phyloP scores from a whole-genome alignment of 2,329 filamentous ascomycete genomes.

The Gaeumannomyces sp. region DNA sequence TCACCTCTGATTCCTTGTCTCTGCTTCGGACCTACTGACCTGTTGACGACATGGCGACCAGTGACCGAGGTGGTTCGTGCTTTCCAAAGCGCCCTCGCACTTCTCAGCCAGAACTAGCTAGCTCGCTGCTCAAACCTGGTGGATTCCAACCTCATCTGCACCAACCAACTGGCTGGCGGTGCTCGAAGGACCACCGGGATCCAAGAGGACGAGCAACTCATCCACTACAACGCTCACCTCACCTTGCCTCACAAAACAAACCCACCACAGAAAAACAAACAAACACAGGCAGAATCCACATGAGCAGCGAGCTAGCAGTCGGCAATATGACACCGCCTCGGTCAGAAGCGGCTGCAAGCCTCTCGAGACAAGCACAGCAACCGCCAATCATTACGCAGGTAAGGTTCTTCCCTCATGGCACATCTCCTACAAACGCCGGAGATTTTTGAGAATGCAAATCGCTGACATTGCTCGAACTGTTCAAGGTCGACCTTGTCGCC shows the following conservation, averaged over 20 bases:
- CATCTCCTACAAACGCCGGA: not conserved
- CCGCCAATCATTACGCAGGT: constrained; percentile 33
- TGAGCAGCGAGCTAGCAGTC: not conserved
- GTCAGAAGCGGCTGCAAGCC: not conserved
- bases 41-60: constrained; percentile 18
- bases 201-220: not conserved
- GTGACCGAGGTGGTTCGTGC: constrained; percentile 54
- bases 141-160: not conserved
- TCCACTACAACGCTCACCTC: not conserved
- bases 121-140: not conserved
- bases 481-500: constrained; percentile 50
- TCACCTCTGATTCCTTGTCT: not conserved
- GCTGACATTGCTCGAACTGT: not conserved
- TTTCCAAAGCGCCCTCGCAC: constrained; percentile 55
- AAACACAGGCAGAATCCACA: not conserved
- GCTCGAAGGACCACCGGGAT: not conserved
- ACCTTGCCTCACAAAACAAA: not conserved
- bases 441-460: not conserved
- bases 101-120: constrained; percentile 36
- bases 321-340: not conserved
- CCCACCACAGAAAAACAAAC: not conserved
- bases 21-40: constrained; percentile 16
- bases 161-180: not conserved
- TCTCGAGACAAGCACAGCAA: not conserved
- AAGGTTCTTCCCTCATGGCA: constrained; percentile 12